Base-by-base conservation (phyloP, 2,329 filamentous ascomycete genomes). In the Orbilia ellipsospora region DNA sequence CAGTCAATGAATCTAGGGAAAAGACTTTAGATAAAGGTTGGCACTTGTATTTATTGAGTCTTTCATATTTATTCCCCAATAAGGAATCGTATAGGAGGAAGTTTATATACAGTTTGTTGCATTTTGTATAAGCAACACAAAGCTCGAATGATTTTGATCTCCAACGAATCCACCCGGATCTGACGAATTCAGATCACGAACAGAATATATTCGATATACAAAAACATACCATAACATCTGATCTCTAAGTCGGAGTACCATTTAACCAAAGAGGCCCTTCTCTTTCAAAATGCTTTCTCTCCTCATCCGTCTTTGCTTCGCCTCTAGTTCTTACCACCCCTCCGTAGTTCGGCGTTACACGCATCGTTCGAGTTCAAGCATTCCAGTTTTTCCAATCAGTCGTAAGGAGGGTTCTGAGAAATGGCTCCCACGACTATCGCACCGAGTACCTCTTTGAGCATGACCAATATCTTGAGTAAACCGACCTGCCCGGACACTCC, bases 381-480 rank as follows among this genome's bases (percentile, higher is more conserved):
- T 51, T 28, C 8, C 44, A 48, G 1, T 48, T 18, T 63, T 51
- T 36, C 31, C 28, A 52, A 31, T 63, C 56, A 44, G 18, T 57
- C 51, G 16, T 12, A 36, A 12, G 28, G 42, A 40, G 23, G 13
- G 44, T 44, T 54, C 12, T 50, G 23, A 6, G 12, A 13, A 4
- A 68, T 68, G 64, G 55, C 64, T 23, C 48, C 64, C 31, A 36
- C 20, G 45, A 40, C 56, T 31, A 55, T 18, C 18, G 55, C n/a
- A 31, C 48, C 64, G 64, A 61, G 64, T 54, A 54, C 18, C 10
- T 48, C 55, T 45, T 15, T 61, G 44, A 50, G 42, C 13, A 63
- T 67, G 42, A 13, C 56, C 13, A 55, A 57, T 54, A 48, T 31
- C 20, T 36, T 60, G 59, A 68, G 59, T 60, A 74, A 68, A 18